Conservation (phyloP, 106 monocot species). For the Amphibolis antarctica region DNA sequence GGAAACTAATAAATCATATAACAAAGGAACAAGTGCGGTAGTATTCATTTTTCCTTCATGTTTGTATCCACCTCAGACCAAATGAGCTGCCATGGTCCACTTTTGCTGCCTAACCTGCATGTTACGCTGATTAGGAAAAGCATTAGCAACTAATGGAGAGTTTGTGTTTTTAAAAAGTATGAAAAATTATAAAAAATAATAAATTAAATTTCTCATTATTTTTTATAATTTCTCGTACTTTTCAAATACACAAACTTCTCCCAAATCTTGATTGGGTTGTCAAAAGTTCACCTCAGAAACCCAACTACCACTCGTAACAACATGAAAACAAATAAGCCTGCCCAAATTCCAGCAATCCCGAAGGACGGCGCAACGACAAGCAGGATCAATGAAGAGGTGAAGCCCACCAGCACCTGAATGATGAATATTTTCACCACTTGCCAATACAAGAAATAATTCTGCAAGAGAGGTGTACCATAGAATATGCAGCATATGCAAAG, state of each 20-base stretch:
- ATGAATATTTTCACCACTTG: neutral
- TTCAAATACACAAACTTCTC: too few species aligned
- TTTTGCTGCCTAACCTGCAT: constrained; percentile 57
- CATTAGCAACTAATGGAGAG: too few species aligned
- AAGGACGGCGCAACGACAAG: constrained; percentile 38
- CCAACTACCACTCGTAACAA: constrained; percentile 63
- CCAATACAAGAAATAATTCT: neutral
- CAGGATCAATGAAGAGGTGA: constrained; percentile 50
- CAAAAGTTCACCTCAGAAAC: constrained; percentile 53
- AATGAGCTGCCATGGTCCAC: constrained; percentile 65
- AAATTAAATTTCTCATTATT: too few species aligned
- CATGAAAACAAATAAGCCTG: constrained; percentile 89
- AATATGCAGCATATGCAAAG: constrained; percentile 83
- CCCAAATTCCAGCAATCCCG: constrained; percentile 84
- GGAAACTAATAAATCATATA: too few species aligned
- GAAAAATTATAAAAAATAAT: too few species aligned
- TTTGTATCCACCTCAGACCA: constrained; percentile 34
- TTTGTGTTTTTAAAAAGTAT: too few species aligned
- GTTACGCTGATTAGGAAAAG: neutral
- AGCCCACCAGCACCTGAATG: constrained; percentile 47
- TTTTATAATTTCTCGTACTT: too few species aligned
- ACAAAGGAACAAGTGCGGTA: neutral
- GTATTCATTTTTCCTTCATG: neutral
- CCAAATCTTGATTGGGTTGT: neutral
- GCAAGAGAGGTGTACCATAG: constrained; percentile 42